A percentile compares a stretch with the other conserved stretches of the same genome.
phyloP scores from a whole-genome alignment of 179 eudicot genomes.

The Sideroxylon spinosum region DNA sequence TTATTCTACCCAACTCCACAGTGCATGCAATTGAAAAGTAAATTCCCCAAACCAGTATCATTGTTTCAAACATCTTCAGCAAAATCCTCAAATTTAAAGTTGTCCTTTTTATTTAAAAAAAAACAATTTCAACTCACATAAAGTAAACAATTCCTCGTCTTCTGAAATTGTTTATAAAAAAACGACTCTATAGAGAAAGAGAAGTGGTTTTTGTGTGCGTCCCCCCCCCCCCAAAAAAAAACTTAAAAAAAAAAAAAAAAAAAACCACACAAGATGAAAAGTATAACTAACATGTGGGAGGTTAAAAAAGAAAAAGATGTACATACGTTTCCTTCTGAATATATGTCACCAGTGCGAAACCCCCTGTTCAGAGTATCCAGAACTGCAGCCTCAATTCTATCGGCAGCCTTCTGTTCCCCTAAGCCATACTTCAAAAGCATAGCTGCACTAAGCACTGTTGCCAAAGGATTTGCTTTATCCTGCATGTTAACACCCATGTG shows the following conservation, averaged over 20 bases:
- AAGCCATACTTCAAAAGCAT: slow-evolving; percentile 96
- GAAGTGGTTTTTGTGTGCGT: background rate
- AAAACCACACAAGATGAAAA: too few species aligned
- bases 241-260: too few species aligned
- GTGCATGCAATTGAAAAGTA: background rate
- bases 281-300: too few species aligned
- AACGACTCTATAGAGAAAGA: background rate
- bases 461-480: slow-evolving; percentile 96
- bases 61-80: too few species aligned
- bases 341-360: slow-evolving; percentile 85
- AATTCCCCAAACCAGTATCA: background rate
- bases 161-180: background rate
- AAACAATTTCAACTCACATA: too few species aligned
- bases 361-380: slow-evolving; percentile 69
- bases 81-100: too few species aligned
- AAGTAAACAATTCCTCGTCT: too few species aligned
- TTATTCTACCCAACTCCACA: too few species aligned
- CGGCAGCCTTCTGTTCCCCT: slow-evolving; percentile 82
- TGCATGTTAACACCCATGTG: slow-evolving; percentile 21
- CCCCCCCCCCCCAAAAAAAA: too few species aligned
- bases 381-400: slow-evolving; percentile 79
- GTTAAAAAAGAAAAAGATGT: background rate
- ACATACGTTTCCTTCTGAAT: slow-evolving; percentile 70
- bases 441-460: slow-evolving; percentile 85
- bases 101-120: too few species aligned